These are phyloP conservation scores for Plasmopara muralis DNA, from an alignment of 352 stramenopile species.

Conservation along the genomic window DNA sequence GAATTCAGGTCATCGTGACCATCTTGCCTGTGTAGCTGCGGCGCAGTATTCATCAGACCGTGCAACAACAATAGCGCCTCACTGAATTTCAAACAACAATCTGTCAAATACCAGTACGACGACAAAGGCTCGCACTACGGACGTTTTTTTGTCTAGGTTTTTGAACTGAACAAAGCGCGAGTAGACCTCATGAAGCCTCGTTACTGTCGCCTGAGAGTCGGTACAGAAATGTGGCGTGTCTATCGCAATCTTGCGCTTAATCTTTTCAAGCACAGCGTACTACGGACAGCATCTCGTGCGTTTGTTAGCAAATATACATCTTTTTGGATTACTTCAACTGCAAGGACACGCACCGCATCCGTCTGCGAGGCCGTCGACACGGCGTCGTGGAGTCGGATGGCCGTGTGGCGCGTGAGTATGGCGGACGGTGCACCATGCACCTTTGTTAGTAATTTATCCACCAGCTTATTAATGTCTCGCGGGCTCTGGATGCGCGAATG, in stretches of 20 bases:
- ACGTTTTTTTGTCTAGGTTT: slow-evolving; percentile 73
- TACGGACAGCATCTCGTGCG: slow-evolving; percentile 12
- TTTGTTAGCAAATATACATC: neutral
- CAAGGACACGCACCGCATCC: slow-evolving; percentile 31
- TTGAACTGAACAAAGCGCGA: slow-evolving; percentile 72
- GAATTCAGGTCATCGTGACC: slow-evolving; percentile 4
- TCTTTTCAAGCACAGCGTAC: slow-evolving; percentile 71
- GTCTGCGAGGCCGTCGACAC: slow-evolving; percentile 14
- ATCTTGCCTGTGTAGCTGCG: slow-evolving; percentile 9
- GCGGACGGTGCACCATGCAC: slow-evolving; percentile 50
- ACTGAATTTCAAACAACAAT: slow-evolving; percentile 17
- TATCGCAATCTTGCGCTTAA: slow-evolving; percentile 55
- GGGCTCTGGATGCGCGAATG: slow-evolving; percentile 22
- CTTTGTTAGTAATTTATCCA: slow-evolving; percentile 45
- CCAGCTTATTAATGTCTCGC: slow-evolving; percentile 43
- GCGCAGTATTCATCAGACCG: slow-evolving; percentile 53
- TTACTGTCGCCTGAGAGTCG: slow-evolving; percentile 37
- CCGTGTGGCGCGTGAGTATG: slow-evolving; percentile 46
- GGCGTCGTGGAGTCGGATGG: slow-evolving; percentile 51
- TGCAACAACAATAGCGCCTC: slow-evolving; percentile 63
- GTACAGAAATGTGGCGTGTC: slow-evolving; percentile 39
- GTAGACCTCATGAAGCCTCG: slow-evolving; percentile 66
- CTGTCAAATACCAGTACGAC: neutral
- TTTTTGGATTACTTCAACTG: neutral
- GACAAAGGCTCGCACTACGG: slow-evolving; percentile 1